Conservation (phyloP, 352 stramenopile genomes). For the Phytophthora pinifolia region DNA sequence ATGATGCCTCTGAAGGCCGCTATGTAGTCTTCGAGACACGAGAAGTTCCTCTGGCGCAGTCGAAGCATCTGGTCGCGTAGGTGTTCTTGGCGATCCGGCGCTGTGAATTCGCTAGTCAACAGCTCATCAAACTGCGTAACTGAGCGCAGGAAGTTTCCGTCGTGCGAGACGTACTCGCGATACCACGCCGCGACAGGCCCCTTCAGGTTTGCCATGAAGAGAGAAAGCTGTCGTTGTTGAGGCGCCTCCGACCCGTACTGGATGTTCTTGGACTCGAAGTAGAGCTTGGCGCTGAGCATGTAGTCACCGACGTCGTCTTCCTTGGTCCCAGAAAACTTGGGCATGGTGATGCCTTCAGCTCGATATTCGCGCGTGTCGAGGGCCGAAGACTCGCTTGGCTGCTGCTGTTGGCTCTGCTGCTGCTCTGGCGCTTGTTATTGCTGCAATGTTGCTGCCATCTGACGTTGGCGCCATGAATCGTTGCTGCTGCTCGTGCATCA, state of each 20-base stretch:
- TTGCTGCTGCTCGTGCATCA: constrained; percentile 16
- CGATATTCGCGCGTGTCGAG: background rate
- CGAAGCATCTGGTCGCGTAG: constrained; percentile 7
- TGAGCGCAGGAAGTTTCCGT: constrained; percentile 3
- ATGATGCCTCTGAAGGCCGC: constrained; percentile 7
- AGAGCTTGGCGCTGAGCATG: constrained; percentile 13
- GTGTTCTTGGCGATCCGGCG: constrained; percentile 10
- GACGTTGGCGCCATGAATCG: constrained; percentile 7
- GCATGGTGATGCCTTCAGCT: constrained; percentile 12
- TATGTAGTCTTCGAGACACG: constrained; percentile 13
- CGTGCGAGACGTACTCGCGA: constrained; percentile 4
- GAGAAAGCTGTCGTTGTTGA: constrained; percentile 6
- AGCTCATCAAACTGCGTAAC: constrained; percentile 15
- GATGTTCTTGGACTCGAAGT: constrained; percentile 19
- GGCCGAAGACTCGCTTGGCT: background rate
- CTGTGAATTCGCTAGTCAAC: constrained; percentile 10
- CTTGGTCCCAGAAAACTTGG: constrained; percentile 7
- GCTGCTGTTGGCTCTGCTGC: too few species aligned
- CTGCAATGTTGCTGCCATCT: constrained; percentile 9
- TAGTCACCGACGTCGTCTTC: constrained; percentile 14
- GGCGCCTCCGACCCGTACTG: background rate
- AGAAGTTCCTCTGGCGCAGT: constrained; percentile 8
- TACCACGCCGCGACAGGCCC: constrained; percentile 3
- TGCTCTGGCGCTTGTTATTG: too few species aligned
- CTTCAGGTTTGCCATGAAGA: constrained; percentile 9